These are phyloP conservation scores for Umbilicus rupestris DNA, from an alignment of 164 flowering plant species.

Conservation along the genomic window DNA sequence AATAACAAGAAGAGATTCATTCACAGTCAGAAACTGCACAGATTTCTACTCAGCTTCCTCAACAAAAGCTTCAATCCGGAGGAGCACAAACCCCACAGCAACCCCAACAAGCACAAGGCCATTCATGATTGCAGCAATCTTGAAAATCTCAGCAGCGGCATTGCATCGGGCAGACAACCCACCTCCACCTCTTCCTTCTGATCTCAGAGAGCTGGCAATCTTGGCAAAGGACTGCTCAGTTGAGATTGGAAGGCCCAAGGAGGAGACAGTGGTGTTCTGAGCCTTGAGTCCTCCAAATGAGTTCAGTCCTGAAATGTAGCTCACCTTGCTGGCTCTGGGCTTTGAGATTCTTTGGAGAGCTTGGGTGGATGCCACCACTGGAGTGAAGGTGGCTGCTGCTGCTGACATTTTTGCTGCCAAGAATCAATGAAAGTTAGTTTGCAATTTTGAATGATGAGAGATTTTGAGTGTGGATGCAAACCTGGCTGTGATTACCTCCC, in stretches of 20 bases:
- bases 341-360: slow-evolving; percentile 10
- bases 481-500: neutral
- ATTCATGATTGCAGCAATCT: slow-evolving; percentile 50
- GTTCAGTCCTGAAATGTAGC: slow-evolving; percentile 38
- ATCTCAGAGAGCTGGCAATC: slow-evolving; percentile 41
- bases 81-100: slow-evolving; percentile 61
- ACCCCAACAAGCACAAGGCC: slow-evolving; percentile 53
- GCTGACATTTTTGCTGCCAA: slow-evolving; percentile 17
- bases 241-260: slow-evolving; percentile 36
- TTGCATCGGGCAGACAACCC: slow-evolving; percentile 39
- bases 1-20: slow-evolving; percentile 22
- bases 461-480: neutral
- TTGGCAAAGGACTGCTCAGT: slow-evolving; percentile 50
- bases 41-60: slow-evolving; percentile 36
- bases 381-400: slow-evolving; percentile 10
- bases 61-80: slow-evolving; percentile 43
- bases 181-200: slow-evolving; percentile 39
- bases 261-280: slow-evolving; percentile 25
- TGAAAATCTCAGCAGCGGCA: slow-evolving; percentile 52
- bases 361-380: slow-evolving; percentile 6
- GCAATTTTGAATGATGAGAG: neutral
- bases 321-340: slow-evolving; percentile 22
- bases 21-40: slow-evolving; percentile 16
- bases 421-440: neutral
- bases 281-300: slow-evolving; percentile 54